Evolutionary conservation across 1,284 basidiomycete species (phyloP).

Genomic region (Austroboletus novae-zelandiae): DNA sequence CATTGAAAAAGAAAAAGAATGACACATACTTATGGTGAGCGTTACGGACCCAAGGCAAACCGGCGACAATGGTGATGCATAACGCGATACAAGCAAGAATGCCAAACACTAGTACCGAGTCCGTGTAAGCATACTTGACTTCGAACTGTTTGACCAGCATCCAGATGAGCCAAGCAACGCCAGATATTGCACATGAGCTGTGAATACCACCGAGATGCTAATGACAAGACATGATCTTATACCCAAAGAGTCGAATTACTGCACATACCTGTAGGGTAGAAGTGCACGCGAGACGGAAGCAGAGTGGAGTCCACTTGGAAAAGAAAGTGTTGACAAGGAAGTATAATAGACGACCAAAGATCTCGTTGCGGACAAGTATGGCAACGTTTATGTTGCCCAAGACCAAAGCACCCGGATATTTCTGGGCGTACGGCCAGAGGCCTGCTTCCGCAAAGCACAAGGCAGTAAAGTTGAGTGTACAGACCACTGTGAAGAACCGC

Average conservation of each 20-base stretch:
- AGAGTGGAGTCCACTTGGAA: conserved; percentile 74
- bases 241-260: too few species aligned
- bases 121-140: too few species aligned
- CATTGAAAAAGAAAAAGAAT: background rate
- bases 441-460: conserved; percentile 61
- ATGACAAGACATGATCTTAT: too few species aligned
- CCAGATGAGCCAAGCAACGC: conserved; percentile 42
- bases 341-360: conserved; percentile 50
- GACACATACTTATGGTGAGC: conserved; percentile 68
- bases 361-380: too few species aligned
- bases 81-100: too few species aligned
- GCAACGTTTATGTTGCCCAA: too few species aligned
- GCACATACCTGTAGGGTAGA: too few species aligned
- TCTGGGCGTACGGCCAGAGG: conserved; percentile 58
- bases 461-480: conserved; percentile 58
- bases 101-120: too few species aligned
- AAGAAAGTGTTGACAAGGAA: conserved; percentile 49
- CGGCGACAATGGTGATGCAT: too few species aligned
- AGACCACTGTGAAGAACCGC: conserved; percentile 62
- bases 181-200: conserved; percentile 63
- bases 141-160: too few species aligned
- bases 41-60: too few species aligned
- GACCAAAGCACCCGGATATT: conserved; percentile 61
- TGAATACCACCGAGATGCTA: too few species aligned
- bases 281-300: conserved; percentile 66